phyloP scores from a whole-genome alignment of 2,329 filamentous ascomycete species.

The Penicillium janthinellum region DNA sequence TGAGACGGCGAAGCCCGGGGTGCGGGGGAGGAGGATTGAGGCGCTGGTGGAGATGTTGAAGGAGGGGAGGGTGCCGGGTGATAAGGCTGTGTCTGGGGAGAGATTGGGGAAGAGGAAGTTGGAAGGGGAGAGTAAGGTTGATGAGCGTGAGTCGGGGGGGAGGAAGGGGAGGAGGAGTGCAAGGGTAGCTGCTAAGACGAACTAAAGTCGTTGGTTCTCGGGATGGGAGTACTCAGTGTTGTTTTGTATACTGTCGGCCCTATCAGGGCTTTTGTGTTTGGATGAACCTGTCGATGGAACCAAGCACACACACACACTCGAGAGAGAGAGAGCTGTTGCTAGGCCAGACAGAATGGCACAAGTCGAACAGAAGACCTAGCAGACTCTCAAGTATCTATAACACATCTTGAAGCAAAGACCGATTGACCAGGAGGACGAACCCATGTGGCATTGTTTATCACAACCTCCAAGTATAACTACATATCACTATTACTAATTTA shows the following conservation, averaged over 20 bases:
- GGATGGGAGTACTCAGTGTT: neutral
- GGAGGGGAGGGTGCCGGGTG: conserved; percentile 14
- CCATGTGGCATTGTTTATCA: neutral
- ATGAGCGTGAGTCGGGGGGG: neutral
- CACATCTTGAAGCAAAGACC: neutral
- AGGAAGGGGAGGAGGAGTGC: neutral
- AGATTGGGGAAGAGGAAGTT: neutral
- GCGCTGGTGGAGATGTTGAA: conserved; percentile 47
- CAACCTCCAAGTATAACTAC: neutral
- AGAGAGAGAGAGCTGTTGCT: neutral
- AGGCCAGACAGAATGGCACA: too few species aligned
- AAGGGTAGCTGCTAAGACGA: neutral
- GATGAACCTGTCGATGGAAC: neutral
- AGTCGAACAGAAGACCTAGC: too few species aligned
- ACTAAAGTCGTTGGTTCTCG: neutral
- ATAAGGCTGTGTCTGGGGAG: neutral
- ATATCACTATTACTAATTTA: neutral
- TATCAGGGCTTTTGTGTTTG: neutral
- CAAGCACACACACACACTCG: too few species aligned
- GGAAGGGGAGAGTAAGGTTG: neutral
- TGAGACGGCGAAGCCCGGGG: conserved; percentile 41
- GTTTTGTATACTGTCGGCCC: neutral
- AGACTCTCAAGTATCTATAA: too few species aligned
- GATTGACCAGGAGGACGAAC: neutral
- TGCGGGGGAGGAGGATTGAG: conserved; percentile 43